Base-by-base conservation (phyloP, 495 filamentous ascomycete species). In the Monascus purpureus region DNA sequence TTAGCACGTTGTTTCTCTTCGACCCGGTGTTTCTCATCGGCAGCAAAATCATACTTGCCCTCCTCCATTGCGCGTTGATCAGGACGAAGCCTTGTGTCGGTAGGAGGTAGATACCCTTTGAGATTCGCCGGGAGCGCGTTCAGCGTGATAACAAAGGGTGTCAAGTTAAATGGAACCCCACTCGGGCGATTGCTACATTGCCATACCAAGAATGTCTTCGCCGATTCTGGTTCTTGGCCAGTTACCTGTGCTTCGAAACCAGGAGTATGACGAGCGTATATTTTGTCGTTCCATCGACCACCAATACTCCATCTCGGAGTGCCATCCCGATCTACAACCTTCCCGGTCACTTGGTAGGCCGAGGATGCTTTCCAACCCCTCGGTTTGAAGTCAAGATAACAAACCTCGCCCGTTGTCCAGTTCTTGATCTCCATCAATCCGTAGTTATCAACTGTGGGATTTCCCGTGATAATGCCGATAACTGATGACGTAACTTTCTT, bases 21-120 rank as follows among this genome's bases (percentile, higher is more conserved):
- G 0, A 97, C 70, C 7, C 92, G 70, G 46, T 92, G 88, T 68
- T 97, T 97, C 66, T 97, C 90, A 13, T 65, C 68, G 1, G 90
- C 92, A 7, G 90, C 90, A 28, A 92, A 59, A 43, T 93, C 85
- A 45, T 97, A 97, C 51, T 85, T 74, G 6, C 92, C 90, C 33
- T 94, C 86, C 52, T 97, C 90, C 90, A 97, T 97, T 1, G 90
- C 90, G n/a, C 92, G 70, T 59, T 97, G 90, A 50, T 97, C 90
- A 0, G 90, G 92, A 12, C 90, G 68, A 23, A 92, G 61, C 9
- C 90, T 68, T 6, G 88, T 90, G 50, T 97, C 90, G 0, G 90
- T 97, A 4, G 92, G 92, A 22, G 88, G 80, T 6, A 97, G 59
- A 53, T 75, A 69, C 4, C 75, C 67, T 22, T 57, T 62, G 28